phyloP scores from a whole-genome alignment of 2,329 filamentous ascomycete genomes.

The Talaromyces sp. region DNA sequence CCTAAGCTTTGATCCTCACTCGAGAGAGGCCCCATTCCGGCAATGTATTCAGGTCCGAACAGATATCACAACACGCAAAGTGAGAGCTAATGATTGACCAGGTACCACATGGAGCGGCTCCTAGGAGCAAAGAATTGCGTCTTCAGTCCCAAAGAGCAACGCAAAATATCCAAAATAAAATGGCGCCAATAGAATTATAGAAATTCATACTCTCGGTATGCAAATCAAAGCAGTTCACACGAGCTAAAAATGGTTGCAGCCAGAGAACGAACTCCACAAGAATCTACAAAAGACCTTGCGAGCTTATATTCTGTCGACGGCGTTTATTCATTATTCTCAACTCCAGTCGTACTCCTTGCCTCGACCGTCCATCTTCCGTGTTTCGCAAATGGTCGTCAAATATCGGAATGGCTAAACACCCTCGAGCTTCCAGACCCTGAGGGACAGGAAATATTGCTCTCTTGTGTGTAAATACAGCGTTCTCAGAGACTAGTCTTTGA shows the following conservation, averaged over 20 bases:
- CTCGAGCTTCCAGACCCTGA: conserved; percentile 22
- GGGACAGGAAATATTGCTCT: conserved; percentile 48
- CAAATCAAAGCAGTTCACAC: not conserved
- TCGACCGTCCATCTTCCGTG: conserved; percentile 12
- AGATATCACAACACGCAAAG: not conserved
- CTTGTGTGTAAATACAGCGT: conserved; percentile 72
- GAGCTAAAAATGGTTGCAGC: conserved; percentile 2
- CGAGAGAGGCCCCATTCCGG: conserved; percentile 69
- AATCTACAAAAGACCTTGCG: not conserved
- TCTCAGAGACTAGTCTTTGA: conserved; percentile 94
- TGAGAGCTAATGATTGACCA: conserved; percentile 9
- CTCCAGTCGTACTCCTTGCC: conserved; percentile 3
- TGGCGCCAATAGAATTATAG: not conserved
- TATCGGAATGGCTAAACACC: not conserved
- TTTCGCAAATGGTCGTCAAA: not conserved
- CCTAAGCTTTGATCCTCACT: conserved; percentile 91
- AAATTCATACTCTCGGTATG: not conserved
- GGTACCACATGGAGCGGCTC: conserved; percentile 9
- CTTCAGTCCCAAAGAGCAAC: not conserved
- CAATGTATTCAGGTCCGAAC: conserved; percentile 1
- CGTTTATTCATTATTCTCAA: not conserved
- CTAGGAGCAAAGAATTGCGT: not conserved
- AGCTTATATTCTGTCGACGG: not conserved
- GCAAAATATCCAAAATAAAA: not conserved
- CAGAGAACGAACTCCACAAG: conserved; percentile 6